These are phyloP conservation scores for Neurospora africana DNA, from an alignment of 495 filamentous ascomycete genomes.

Conservation along the genomic window DNA sequence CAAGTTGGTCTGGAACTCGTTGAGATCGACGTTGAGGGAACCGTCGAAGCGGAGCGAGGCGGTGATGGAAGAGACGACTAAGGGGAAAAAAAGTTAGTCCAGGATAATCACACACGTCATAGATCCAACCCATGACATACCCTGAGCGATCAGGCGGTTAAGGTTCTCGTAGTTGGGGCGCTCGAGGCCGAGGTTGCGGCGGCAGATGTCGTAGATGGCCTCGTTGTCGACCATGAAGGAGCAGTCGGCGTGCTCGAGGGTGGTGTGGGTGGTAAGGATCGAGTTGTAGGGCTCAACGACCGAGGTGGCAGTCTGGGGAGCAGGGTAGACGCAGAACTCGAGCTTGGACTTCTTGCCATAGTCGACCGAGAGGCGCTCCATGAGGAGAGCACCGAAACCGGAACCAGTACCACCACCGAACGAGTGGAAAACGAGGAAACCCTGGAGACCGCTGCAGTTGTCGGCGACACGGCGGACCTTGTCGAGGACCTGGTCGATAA, in stretches of 20 bases:
- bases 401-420: conserved; percentile 98
- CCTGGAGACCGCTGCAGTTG: conserved; percentile 94
- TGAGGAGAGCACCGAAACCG: conserved; percentile 92
- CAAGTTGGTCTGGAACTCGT: conserved; percentile 99
- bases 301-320: conserved; percentile 90
- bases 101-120: neutral
- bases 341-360: conserved; percentile 99
- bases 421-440: conserved; percentile 98
- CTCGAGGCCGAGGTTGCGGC: conserved; percentile 91
- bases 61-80: conserved; percentile 95
- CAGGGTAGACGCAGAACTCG: conserved; percentile 97
- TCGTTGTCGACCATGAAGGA: conserved; percentile 99
- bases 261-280: conserved; percentile 96
- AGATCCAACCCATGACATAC: conserved; percentile 30
- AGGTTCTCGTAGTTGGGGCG: conserved; percentile 96
- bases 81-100: neutral
- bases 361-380: conserved; percentile 95
- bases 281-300: conserved; percentile 99
- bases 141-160: conserved; percentile 95
- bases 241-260: conserved; percentile 98
- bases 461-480: conserved; percentile 93
- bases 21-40: conserved; percentile 96
- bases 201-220: conserved; percentile 99
- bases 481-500: conserved; percentile 94
- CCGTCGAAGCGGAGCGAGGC: conserved; percentile 97